Base-by-base conservation (phyloP, 371 early-diverging fungal species). In the Mortierella polycephala region DNA sequence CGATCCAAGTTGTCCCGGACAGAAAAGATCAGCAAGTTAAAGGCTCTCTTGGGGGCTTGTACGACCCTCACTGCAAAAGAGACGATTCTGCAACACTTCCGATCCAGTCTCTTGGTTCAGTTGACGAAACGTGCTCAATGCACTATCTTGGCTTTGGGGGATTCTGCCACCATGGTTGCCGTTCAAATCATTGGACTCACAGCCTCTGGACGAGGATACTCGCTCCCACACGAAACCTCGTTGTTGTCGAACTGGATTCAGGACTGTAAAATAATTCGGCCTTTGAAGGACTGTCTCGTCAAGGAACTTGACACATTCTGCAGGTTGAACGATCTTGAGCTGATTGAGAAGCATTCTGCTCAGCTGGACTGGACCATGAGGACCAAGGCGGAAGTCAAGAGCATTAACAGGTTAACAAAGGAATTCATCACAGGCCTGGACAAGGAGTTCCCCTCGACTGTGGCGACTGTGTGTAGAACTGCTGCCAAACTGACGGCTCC, bases 131-230 rank as follows among this genome's bases (percentile, higher is more conserved):
- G 55, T 20, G 69, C 64, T 57, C 83, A 87, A 8, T 96, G 96
- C 67, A 80, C 85, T 0, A 86, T 85, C 49, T 85, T 96, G 12
- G 84, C 93, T 16, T 74, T 94, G 68, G 97, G 93, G 10, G 94
- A 94, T 79, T 91, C 90, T 47, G 87, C 93, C 7, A 95, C 95
- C 18, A 86, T 92, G 39, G 86, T 95, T 18, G 95, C 96, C 0
- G 88, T 93, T 54, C 91, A 90, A 62, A 89, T 92, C 59, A 91
- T 97, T 47, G 82, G 94, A 0, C 81, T 89, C 67, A 94, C 94
- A 8, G 87, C 91, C 52, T 91, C 94, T 60, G 97, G 97, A 1
- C 89, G 95, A 37, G 97, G 97, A 16, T 92, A 92, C 72, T 91
- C 89, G 42, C 76, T 96, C 21, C 94, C 97, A 7, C 81, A 90